phyloP scores from a whole-genome alignment of 1,139 yeast genomes.

The Hyphopichia burtonii region DNA sequence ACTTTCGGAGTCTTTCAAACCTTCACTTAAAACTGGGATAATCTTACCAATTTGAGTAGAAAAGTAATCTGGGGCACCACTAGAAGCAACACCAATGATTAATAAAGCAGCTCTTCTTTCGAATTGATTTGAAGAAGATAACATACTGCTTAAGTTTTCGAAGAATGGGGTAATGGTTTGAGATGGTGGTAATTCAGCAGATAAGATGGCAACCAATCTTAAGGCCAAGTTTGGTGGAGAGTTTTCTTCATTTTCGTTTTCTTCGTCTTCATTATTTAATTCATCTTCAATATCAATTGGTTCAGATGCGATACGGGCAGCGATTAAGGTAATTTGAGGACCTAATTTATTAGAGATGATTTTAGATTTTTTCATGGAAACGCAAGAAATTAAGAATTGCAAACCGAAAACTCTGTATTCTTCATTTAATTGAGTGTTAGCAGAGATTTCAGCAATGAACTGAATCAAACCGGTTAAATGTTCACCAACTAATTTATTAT shows the following conservation, averaged over 20 bases:
- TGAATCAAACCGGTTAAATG: constrained; percentile 66
- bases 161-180: constrained; percentile 84
- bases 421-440: constrained; percentile 67
- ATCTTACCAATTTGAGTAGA: constrained; percentile 73
- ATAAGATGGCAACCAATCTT: constrained; percentile 73
- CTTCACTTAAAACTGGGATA: constrained; percentile 69
- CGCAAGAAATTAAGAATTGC: constrained; percentile 79
- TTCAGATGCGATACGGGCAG: constrained; percentile 77
- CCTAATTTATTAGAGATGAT: constrained; percentile 68
- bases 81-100: constrained; percentile 78
- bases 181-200: constrained; percentile 86
- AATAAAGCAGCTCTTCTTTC: constrained; percentile 88
- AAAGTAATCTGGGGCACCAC: constrained; percentile 93
- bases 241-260: constrained; percentile 89
- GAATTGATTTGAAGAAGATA: constrained; percentile 61
- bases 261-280: constrained; percentile 77
- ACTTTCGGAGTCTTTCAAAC: constrained; percentile 75
- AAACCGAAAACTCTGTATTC: constrained; percentile 83
- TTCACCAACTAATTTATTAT: constrained; percentile 77
- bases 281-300: constrained; percentile 73
- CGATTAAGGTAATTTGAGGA: constrained; percentile 71
- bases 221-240: constrained; percentile 77
- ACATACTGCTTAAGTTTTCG: constrained; percentile 62
- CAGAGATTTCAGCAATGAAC: constrained; percentile 73
- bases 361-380: constrained; percentile 70